phyloP scores from a whole-genome alignment of 148 eudicot species.

The Silene conica region DNA sequence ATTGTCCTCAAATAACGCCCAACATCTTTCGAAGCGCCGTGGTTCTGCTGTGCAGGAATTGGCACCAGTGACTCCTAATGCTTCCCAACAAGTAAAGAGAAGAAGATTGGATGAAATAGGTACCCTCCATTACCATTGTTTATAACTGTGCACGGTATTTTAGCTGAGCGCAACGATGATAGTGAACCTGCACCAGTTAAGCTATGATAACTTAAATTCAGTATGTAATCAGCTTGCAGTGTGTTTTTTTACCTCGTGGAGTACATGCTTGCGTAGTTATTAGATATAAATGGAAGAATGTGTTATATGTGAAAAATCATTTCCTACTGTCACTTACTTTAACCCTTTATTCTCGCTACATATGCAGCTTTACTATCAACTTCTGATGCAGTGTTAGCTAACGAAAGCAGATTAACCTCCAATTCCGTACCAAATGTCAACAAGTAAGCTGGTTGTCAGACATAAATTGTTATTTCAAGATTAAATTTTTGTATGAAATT shows the following conservation, averaged over 20 bases:
- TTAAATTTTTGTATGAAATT: no score
- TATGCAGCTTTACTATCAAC: not conserved
- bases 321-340: not conserved
- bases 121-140: slow-evolving; percentile 4
- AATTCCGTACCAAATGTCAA: not conserved
- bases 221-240: no score
- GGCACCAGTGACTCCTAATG: slow-evolving; percentile 13
- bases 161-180: no score
- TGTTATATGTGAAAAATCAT: no score
- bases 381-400: not conserved
- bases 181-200: no score
- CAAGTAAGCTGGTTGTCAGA: slow-evolving; percentile 12
- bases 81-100: slow-evolving; percentile 9
- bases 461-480: no score
- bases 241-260: no score
- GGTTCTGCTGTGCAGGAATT: slow-evolving; percentile 6
- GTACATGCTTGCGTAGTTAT: no score
- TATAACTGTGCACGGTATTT: no score
- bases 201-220: no score
- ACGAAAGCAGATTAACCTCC: not conserved
- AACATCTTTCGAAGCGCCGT: slow-evolving; percentile 5
- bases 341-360: not conserved
- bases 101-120: slow-evolving; percentile 21
- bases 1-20: not conserved
- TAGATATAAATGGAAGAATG: no score